These are phyloP conservation scores for Volvox africanus DNA, from an alignment of 139 green algal genomes.

Conservation along the genomic window DNA sequence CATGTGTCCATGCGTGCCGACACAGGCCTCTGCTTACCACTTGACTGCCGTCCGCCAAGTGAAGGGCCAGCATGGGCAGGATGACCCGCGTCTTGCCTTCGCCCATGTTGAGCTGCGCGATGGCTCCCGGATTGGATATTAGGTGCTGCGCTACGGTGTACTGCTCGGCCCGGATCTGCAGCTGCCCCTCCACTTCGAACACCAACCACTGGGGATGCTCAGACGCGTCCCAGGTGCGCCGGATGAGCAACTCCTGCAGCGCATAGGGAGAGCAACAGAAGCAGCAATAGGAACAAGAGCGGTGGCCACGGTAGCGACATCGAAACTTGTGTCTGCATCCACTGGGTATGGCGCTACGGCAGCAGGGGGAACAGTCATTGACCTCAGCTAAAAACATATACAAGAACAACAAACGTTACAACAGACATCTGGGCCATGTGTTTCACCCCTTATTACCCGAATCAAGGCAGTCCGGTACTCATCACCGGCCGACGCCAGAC, in stretches of 20 bases:
- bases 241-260: conserved; percentile 62
- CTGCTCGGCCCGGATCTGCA: conserved; percentile 75
- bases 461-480: conserved; percentile 13
- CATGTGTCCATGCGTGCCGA: too few relatives aligned
- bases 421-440: too few relatives aligned
- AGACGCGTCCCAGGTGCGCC: conserved; percentile 55
- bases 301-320: background rate
- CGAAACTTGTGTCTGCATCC: too few relatives aligned
- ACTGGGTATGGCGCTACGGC: too few relatives aligned
- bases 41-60: conserved; percentile 48
- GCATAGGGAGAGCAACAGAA: background rate
- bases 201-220: conserved; percentile 67
- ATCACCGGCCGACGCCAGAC: conserved; percentile 26
- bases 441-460: background rate
- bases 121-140: conserved; percentile 52
- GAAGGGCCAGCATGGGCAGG: conserved; percentile 72
- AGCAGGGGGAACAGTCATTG: too few relatives aligned
- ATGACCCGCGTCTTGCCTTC: conserved; percentile 82
- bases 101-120: conserved; percentile 78
- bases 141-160: conserved; percentile 60
- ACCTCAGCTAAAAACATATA: too few relatives aligned
- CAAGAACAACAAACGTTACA: too few relatives aligned
- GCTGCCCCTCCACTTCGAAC: conserved; percentile 71
- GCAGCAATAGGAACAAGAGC: background rate
- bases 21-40: conserved; percentile 36